Base-by-base conservation (phyloP, 371 early-diverging fungal species). In the Circinella umbellata region DNA sequence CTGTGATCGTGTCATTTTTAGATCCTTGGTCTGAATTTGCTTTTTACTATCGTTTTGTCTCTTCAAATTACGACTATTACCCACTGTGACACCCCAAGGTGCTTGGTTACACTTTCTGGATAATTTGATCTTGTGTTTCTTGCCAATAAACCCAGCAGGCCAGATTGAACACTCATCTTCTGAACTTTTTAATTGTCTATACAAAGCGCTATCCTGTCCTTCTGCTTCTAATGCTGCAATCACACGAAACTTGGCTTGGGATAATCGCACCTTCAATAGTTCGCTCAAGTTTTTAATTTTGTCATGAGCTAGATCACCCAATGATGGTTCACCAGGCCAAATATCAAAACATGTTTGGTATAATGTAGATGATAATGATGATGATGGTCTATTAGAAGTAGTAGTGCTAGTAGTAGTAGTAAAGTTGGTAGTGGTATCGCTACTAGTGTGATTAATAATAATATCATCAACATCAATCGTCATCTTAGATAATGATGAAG, bases 341-440 rank as follows among this genome's bases (percentile, higher is more conserved):
- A 76, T 60, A 38, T 68, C 51, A 60, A 57, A 54, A 48, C 76
- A 76, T 38, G 76, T 76, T 34, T 70, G 68, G 38, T 68, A 73
- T 6, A 76, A 61, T 18, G 39, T n/a, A 15, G 68, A 59, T 68
- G 35, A 18, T 11, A 27, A 63, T 9, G 47, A 14, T 42, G 38
- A 11, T 34, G 60, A n/a, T 59, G 27, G 5, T 27, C 27, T 27
- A 27, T 27, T 27, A 59, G 60, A 20, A 18, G 11, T 59, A 6
- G 60, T 59, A 8, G 14, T 59, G 1, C 27, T 36, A 13, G 34
- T 34, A 36, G 60, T 7, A 18, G 17, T 6, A 37, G 60, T 13
- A 9, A 36, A 7, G 60, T 6, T 34, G 34, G 60, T 13, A 36
- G 11, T 59, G 18, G 60, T 36, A 59, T 27, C 20, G 15, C 55